Evolutionary conservation across 768 basidiomycete genomes (phyloP).

Genomic region (Leccinum subtestaceum): DNA sequence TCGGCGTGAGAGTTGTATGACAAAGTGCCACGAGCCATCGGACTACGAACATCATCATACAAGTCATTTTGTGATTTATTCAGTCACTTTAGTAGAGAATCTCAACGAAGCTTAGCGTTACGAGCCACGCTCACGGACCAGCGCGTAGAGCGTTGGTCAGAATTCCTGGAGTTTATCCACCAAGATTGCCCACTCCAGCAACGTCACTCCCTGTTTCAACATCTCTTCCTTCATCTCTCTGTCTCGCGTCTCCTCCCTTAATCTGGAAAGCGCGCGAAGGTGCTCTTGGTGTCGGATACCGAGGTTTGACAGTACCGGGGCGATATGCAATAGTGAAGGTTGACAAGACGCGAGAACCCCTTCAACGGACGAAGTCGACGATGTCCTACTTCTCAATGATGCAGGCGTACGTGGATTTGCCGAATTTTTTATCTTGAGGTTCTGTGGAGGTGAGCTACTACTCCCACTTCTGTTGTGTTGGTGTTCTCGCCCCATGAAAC

Average conservation of each 20-base stretch:
- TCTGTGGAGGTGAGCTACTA: slow-evolving; percentile 22
- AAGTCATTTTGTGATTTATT: background rate
- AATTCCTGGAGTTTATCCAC: slow-evolving; percentile 56
- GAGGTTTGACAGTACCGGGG: slow-evolving; percentile 51
- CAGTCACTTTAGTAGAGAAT: background rate
- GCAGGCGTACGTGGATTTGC: slow-evolving; percentile 13
- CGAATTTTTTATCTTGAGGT: slow-evolving; percentile 9
- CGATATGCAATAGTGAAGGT: slow-evolving; percentile 63
- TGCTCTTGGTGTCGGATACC: slow-evolving; percentile 63
- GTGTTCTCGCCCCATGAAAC: slow-evolving; percentile 9
- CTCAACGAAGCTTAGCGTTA: background rate
- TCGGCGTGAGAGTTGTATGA: no score
- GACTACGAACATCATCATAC: no score
- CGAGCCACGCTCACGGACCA: slow-evolving; percentile 1
- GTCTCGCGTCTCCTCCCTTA: slow-evolving; percentile 66
- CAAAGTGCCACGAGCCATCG: no score
- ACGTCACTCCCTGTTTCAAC: slow-evolving; percentile 61
- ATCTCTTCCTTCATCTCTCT: slow-evolving; percentile 70
- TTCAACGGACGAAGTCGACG: slow-evolving; percentile 45
- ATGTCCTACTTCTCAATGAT: slow-evolving; percentile 24
- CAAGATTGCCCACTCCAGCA: slow-evolving; percentile 78
- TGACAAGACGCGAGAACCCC: slow-evolving; percentile 57
- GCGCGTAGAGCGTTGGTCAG: background rate
- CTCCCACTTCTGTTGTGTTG: slow-evolving; percentile 16
- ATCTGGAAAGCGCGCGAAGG: slow-evolving; percentile 55